phyloP scores from a whole-genome alignment of 768 basidiomycete species.

The Leccinum rimulosum region DNA sequence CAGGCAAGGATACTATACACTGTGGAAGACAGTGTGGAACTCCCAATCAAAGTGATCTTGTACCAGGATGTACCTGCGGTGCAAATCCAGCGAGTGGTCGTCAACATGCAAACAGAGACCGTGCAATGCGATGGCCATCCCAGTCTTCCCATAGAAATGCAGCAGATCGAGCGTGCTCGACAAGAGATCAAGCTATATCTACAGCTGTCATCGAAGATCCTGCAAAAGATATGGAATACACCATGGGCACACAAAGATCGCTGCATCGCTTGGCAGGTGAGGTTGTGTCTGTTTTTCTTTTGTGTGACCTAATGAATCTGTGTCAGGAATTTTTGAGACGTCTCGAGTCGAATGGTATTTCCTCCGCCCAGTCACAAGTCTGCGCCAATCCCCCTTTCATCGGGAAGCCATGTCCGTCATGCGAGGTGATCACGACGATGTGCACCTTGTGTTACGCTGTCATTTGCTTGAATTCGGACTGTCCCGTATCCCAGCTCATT shows the following conservation, averaged over 20 bases:
- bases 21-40: too few relatives aligned
- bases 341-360: too few relatives aligned
- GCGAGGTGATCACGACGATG: constrained; percentile 1
- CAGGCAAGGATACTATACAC: too few relatives aligned
- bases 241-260: too few relatives aligned
- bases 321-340: too few relatives aligned
- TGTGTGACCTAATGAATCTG: neutral
- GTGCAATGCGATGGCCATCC: constrained; percentile 12
- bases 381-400: too few relatives aligned
- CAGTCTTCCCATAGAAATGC: constrained; percentile 15
- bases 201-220: fast-evolving
- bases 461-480: constrained; percentile 15
- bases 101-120: constrained; percentile 18
- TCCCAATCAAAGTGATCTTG: constrained; percentile 16
- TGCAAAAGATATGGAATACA: neutral
- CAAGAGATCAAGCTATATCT: too few relatives aligned
- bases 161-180: constrained; percentile 11
- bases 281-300: neutral
- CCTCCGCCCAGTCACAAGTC: too few relatives aligned
- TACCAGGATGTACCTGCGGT: constrained; percentile 8
- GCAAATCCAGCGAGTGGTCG: constrained; percentile 9
- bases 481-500: too few relatives aligned
- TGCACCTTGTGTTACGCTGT: neutral
- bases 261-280: neutral
- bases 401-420: constrained; percentile 11